A percentile compares a stretch with the other conserved stretches of the same genome.
phyloP scores from a whole-genome alignment of 768 basidiomycete genomes.

The Lactarius indigo region DNA sequence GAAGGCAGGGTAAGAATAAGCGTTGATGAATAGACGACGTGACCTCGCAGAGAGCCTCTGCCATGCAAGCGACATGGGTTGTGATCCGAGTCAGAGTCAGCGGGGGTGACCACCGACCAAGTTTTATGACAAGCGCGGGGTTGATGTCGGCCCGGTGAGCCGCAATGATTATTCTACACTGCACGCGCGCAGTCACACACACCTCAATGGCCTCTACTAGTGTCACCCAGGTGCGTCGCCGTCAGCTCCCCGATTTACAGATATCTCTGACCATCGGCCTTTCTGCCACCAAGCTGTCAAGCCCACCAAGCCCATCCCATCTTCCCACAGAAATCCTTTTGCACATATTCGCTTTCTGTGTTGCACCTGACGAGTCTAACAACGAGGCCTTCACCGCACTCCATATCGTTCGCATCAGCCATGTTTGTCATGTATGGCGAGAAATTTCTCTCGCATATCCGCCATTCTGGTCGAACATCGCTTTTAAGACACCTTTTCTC shows the following conservation, averaged over 20 bases:
- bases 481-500: slow-evolving; percentile 22
- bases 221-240: slow-evolving; percentile 10
- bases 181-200: background rate
- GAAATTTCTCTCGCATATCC: slow-evolving; percentile 23
- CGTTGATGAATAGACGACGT: background rate
- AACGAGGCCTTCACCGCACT: slow-evolving; percentile 14
- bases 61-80: slow-evolving; percentile 5
- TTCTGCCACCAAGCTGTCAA: background rate
- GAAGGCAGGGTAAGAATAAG: background rate
- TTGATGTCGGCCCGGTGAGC: slow-evolving; percentile 2
- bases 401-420: slow-evolving; percentile 22
- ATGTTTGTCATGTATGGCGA: slow-evolving; percentile 25
- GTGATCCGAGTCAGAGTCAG: background rate
- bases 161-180: background rate
- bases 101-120: no score
- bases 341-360: slow-evolving; percentile 24
- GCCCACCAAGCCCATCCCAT: background rate
- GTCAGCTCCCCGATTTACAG: background rate
- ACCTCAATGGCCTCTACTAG: slow-evolving; percentile 3
- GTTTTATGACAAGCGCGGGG: no score
- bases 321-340: slow-evolving; percentile 27
- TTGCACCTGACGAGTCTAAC: slow-evolving; percentile 17
- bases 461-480: slow-evolving; percentile 24
- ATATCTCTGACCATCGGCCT: background rate
- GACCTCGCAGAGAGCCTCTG: slow-evolving; percentile 12